These are phyloP conservation scores for Ceratobasidium sp. DNA, from an alignment of 1,284 basidiomycete species.

Conservation along the genomic window DNA sequence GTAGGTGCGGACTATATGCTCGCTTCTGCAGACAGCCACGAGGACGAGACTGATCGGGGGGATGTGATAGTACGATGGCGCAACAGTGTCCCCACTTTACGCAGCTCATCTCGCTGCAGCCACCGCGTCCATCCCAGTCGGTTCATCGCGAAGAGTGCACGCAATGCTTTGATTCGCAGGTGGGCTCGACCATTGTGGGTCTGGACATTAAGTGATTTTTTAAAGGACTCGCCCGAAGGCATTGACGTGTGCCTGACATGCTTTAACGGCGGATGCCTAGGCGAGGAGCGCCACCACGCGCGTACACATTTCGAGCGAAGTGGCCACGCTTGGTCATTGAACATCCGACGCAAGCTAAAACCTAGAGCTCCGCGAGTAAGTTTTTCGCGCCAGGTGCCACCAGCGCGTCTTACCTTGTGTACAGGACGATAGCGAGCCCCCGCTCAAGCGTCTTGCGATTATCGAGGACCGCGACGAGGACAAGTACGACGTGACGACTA, in stretches of 20 bases:
- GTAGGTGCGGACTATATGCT: slow-evolving; percentile 22
- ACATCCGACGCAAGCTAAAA: slow-evolving; percentile 81
- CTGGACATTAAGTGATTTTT: no score
- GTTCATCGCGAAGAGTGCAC: slow-evolving; percentile 93
- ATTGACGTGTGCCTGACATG: slow-evolving; percentile 92
- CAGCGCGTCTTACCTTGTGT: not conserved
- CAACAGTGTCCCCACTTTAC: slow-evolving; percentile 49
- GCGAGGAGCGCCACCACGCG: slow-evolving; percentile 73
- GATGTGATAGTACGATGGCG: slow-evolving; percentile 15
- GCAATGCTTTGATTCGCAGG: slow-evolving; percentile 96
- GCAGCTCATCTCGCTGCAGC: slow-evolving; percentile 46
- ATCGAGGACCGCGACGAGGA: slow-evolving; percentile 87
- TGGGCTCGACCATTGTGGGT: slow-evolving; percentile 55
- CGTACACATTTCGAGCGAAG: slow-evolving; percentile 75
- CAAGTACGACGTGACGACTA: slow-evolving; percentile 78
- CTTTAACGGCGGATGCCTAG: slow-evolving; percentile 91
- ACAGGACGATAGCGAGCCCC: slow-evolving; percentile 76
- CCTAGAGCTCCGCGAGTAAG: slow-evolving; percentile 73
- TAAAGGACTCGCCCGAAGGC: slow-evolving; percentile 76
- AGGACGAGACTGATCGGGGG: not conserved
- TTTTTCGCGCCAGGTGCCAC: slow-evolving; percentile 47
- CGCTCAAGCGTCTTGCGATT: slow-evolving; percentile 89
- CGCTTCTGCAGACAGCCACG: not conserved
- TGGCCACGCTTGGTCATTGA: slow-evolving; percentile 81
- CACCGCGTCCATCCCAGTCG: slow-evolving; percentile 58